A percentile compares a stretch with the other conserved stretches of the same genome.
phyloP scores from a whole-genome alignment of 305 asterid species.

The Solanum chacoense region DNA sequence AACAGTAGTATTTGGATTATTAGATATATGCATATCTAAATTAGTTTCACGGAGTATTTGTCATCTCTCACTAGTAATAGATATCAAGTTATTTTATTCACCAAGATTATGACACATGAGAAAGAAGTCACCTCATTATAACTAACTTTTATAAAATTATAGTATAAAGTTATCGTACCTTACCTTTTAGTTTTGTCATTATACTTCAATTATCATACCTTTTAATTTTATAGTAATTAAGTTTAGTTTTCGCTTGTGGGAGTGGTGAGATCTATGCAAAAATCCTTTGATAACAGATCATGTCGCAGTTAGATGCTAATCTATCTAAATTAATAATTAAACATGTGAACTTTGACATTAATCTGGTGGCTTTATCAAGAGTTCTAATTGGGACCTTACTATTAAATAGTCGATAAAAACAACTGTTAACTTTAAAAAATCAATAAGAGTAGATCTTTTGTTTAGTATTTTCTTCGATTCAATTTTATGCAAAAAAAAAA shows the following conservation, averaged over 20 bases:
- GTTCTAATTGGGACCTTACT: background rate
- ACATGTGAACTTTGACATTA: background rate
- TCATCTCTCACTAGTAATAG: background rate
- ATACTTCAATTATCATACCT: background rate
- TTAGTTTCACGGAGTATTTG: background rate
- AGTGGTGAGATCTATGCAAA: background rate
- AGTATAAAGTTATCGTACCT: background rate
- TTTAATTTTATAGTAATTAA: background rate
- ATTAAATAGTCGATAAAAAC: background rate
- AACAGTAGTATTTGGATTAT: background rate
- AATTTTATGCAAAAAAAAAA: background rate
- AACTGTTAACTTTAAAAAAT: background rate
- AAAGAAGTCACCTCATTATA: background rate
- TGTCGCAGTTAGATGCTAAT: background rate
- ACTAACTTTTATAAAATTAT: background rate
- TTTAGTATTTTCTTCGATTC: background rate
- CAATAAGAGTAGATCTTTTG: background rate
- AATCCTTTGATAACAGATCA: background rate
- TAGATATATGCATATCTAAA: background rate
- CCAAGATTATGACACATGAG: rapidly evolving
- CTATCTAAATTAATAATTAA: background rate
- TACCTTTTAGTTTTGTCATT: background rate
- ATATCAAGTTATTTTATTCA: background rate
- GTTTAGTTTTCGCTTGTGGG: background rate
- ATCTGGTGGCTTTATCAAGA: background rate